phyloP scores from a whole-genome alignment of 2,329 filamentous ascomycete genomes.

The Ophiosphaerella narmari region DNA sequence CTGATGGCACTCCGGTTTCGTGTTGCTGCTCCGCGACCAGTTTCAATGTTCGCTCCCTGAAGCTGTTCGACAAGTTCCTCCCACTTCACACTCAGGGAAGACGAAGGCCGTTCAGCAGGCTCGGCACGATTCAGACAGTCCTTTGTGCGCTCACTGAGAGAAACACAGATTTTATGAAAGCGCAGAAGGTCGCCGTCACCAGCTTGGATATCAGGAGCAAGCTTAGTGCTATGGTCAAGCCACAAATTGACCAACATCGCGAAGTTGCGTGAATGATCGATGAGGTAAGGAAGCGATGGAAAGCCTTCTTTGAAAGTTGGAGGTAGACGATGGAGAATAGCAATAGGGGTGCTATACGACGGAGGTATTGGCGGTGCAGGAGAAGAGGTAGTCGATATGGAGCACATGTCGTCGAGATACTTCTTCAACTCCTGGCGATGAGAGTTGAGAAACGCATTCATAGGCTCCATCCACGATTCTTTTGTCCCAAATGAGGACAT shows the following conservation, averaged over 20 bases:
- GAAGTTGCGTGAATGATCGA: conserved; percentile 85
- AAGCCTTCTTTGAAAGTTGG: conserved; percentile 87
- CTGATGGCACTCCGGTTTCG: conserved; percentile 33
- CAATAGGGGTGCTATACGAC: conserved; percentile 89
- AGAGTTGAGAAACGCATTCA: conserved; percentile 83
- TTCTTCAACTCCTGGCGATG: conserved; percentile 81
- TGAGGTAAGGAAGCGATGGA: conserved; percentile 87
- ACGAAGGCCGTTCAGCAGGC: conserved; percentile 56
- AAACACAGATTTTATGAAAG: conserved; percentile 56
- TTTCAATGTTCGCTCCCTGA: conserved; percentile 40
- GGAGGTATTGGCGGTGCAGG: conserved; percentile 70
- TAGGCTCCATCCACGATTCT: conserved; percentile 98
- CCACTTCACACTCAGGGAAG: conserved; percentile 55
- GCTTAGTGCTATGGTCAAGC: conserved; percentile 61
- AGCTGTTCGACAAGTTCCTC: conserved; percentile 58
- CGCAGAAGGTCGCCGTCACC: conserved; percentile 53
- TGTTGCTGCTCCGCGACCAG: conserved; percentile 38
- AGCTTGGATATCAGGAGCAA: conserved; percentile 44
- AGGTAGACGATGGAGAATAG: conserved; percentile 82
- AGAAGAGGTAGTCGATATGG: conserved; percentile 69
- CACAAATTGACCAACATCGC: conserved; percentile 82
- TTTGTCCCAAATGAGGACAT: conserved; percentile 90
- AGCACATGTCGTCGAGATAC: conserved; percentile 85
- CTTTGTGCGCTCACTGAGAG: conserved; percentile 53
- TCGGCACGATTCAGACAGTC: conserved; percentile 58